These are phyloP conservation scores for Triangularia verruculosa DNA, from an alignment of 2,329 filamentous ascomycete genomes.

Conservation along the genomic window DNA sequence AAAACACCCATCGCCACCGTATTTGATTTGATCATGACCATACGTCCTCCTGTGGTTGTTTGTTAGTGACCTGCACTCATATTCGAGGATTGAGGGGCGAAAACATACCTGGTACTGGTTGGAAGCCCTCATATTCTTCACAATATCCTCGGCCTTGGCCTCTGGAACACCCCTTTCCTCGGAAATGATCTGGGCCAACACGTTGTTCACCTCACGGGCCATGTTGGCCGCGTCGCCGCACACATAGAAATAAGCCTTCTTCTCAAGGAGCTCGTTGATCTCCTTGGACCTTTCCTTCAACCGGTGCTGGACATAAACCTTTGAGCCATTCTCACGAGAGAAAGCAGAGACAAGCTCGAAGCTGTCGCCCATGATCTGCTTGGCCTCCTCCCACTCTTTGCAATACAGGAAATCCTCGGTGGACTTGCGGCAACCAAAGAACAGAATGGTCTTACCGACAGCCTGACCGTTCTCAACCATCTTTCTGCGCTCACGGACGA, in stretches of 20 bases:
- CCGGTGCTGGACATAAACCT: constrained; percentile 95
- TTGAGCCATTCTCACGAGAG: constrained; percentile 81
- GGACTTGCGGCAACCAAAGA: constrained; percentile 88
- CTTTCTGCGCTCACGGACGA: constrained; percentile 88
- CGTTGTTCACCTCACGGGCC: constrained; percentile 87
- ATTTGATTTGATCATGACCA: constrained; percentile 44
- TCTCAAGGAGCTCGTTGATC: constrained; percentile 79
- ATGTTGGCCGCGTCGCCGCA: constrained; percentile 97
- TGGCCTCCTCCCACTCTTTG: constrained; percentile 86
- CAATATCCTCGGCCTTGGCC: constrained; percentile 88
- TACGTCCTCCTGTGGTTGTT: constrained; percentile 59
- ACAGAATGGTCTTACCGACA: constrained; percentile 84
- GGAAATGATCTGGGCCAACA: constrained; percentile 82
- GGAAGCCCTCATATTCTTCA: constrained; percentile 91
- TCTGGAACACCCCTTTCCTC: constrained; percentile 79
- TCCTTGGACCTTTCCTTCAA: constrained; percentile 79
- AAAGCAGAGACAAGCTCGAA: constrained; percentile 93
- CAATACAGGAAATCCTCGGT: constrained; percentile 92
- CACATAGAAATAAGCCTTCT: constrained; percentile 95
- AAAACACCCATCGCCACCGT: not conserved
- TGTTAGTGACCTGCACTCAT: constrained; percentile 31
- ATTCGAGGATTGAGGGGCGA: not conserved
- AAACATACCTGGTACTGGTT: constrained; percentile 88
- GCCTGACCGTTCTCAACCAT: constrained; percentile 75
- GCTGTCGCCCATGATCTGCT: constrained; percentile 77